phyloP scores from a whole-genome alignment of 805 yeast species.

The Saccharomycopsis fermentans region DNA sequence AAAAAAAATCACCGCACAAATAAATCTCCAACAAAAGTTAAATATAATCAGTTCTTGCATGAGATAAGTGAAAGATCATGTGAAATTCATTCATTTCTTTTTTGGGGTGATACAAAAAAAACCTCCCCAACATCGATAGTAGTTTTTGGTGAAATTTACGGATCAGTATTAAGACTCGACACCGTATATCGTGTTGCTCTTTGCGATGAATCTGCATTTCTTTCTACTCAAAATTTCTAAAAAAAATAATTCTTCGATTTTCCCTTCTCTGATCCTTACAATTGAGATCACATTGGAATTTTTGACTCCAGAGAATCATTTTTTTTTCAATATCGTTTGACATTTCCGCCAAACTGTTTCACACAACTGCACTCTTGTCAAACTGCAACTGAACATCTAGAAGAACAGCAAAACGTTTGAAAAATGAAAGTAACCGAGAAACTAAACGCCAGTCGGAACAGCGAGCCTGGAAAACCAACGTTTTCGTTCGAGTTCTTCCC shows the following conservation, averaged over 20 bases:
- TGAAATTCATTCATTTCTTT: background rate
- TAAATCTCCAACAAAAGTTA: background rate
- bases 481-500: slow-evolving; percentile 96
- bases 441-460: slow-evolving; percentile 3
- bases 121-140: background rate
- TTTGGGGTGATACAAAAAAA: background rate
- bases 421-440: slow-evolving; percentile 17
- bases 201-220: background rate
- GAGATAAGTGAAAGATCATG: background rate
- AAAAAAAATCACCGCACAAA: background rate
- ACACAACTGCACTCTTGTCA: no score
- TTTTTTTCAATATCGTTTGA: no score
- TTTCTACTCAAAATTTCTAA: background rate
- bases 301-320: background rate
- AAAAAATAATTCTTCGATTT: no score
- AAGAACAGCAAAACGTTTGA: background rate
- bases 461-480: slow-evolving; percentile 35
- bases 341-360: no score
- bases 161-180: background rate
- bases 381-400: no score
- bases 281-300: no score
- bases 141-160: background rate
- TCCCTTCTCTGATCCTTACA: background rate
- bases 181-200: background rate
- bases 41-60: background rate